Evolutionary conservation across 257 asterid species (phyloP).

Genomic region (Mitragyna speciosa): DNA sequence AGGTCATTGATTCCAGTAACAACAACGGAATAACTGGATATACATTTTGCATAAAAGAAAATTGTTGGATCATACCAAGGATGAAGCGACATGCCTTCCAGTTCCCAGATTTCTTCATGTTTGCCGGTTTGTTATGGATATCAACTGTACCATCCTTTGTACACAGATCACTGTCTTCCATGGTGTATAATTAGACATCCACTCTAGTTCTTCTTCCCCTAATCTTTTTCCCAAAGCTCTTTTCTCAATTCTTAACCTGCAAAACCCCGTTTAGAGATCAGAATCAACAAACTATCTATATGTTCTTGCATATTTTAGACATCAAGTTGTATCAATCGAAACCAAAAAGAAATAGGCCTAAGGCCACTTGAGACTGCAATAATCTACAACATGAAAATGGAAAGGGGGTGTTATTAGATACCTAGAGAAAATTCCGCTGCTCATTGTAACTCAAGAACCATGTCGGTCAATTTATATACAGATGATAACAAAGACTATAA

Average conservation of each 20-base stretch:
- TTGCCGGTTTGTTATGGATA: slow-evolving; percentile 57
- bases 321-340: background rate
- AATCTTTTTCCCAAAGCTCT: too few species aligned
- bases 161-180: slow-evolving; percentile 32
- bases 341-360: background rate
- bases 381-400: background rate
- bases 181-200: background rate
- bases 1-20: background rate
- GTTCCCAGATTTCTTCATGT: slow-evolving; percentile 55
- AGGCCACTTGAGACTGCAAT: background rate
- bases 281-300: background rate
- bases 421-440: background rate
- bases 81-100: slow-evolving; percentile 83
- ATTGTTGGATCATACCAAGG: slow-evolving; percentile 44
- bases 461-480: background rate
- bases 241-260: slow-evolving; percentile 2
- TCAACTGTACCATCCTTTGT: slow-evolving; percentile 67
- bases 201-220: too few species aligned
- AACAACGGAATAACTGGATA: background rate
- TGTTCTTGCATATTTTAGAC: too few species aligned
- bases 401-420: too few species aligned
- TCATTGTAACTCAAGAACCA: slow-evolving; percentile 3
- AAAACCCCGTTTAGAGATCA: background rate
- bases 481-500: too few species aligned
- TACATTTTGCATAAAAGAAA: background rate